Evolutionary conservation across 179 eudicot species (phyloP).

Genomic region (Corrigiola litoralis): DNA sequence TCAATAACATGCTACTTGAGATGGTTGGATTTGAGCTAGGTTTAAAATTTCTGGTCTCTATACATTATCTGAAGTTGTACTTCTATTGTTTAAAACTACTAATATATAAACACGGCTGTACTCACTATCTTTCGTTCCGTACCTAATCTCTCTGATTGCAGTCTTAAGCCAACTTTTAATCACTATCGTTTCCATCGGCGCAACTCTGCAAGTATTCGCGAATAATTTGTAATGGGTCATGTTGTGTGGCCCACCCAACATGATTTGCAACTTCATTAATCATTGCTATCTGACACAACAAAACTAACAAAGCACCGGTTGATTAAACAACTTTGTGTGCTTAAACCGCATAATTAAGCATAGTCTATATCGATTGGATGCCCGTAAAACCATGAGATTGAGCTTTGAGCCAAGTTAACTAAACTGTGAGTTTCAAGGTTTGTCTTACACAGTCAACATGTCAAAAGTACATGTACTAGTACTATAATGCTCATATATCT

Average conservation of each 20-base stretch:
- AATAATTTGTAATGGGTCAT: slow-evolving; percentile 9
- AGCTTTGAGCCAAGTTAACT: not conserved
- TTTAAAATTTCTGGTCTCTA: too few species aligned
- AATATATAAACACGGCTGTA: slow-evolving; percentile 4
- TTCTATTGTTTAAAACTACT: too few species aligned
- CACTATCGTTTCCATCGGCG: slow-evolving; percentile 14
- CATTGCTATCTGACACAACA: not conserved
- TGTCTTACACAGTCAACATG: slow-evolving; percentile 22
- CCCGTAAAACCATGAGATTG: not conserved
- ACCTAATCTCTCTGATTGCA: slow-evolving; percentile 17
- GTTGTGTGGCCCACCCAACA: slow-evolving; percentile 26
- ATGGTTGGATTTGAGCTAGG: too few species aligned
- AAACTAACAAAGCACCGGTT: not conserved
- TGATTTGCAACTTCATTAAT: slow-evolving; percentile 10
- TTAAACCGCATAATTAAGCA: not conserved
- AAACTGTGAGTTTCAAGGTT: slow-evolving; percentile 18
- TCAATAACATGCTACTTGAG: too few species aligned
- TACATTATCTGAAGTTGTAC: too few species aligned
- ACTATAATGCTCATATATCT: not conserved
- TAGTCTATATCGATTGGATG: not conserved
- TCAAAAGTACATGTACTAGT: not conserved
- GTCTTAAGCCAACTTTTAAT: not conserved
- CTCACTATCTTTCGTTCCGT: slow-evolving; percentile 7
- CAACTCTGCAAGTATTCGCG: slow-evolving; percentile 26
- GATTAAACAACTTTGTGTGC: not conserved